Evolutionary conservation across 2,329 filamentous ascomycete species (phyloP), one percentile per base, ranked within the genome.

Genomic region (Fusarium illudens): DNA sequence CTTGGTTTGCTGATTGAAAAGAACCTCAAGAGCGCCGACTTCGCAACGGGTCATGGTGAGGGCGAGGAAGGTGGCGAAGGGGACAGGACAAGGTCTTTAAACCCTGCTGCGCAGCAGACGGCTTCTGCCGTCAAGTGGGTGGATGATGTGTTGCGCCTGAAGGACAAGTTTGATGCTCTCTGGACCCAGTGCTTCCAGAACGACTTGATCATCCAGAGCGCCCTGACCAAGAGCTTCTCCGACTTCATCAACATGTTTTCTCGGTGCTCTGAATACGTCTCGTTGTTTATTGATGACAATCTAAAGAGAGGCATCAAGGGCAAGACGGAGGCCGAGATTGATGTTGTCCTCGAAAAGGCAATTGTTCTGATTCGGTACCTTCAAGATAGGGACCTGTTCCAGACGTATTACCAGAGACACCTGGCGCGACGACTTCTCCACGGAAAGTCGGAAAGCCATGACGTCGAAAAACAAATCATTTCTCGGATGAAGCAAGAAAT

Each of bases 371-470:
- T 99, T 54, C 90, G 94, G 46, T 97, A 97, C 72, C 87, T 99
- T 34, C 88, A 90, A 58, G 95, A 98, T 75, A 96, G 95, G 80
- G 96, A 99, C 76, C 85, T 97, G 71, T 97, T 99, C 74, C 95
- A 99, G 81, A 89, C 92, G 5, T 99, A 99, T 79, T 98, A 99
- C 83, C 97, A 98, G 83, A 97, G 97, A 77, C 96, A 99, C 79
- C 86, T 99, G 22, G 95, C 93, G 44, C 91, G 93, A 62, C 89
- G 96, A 53, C 82, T 99, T 39, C 84, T 99, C 17, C 92, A 96
- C 80, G 92, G 91, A 76, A 96, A 96, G 73, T 95, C 93, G 0
- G 90, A 96, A 71, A 97, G 92, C 76, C 90, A 93, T 68, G 95
- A 97, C 74, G 93, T 94, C 1, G 96, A 99, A 80, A 94, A 95